Base-by-base conservation (phyloP, 2,329 filamentous ascomycete genomes). In the Chaetomium sp. region DNA sequence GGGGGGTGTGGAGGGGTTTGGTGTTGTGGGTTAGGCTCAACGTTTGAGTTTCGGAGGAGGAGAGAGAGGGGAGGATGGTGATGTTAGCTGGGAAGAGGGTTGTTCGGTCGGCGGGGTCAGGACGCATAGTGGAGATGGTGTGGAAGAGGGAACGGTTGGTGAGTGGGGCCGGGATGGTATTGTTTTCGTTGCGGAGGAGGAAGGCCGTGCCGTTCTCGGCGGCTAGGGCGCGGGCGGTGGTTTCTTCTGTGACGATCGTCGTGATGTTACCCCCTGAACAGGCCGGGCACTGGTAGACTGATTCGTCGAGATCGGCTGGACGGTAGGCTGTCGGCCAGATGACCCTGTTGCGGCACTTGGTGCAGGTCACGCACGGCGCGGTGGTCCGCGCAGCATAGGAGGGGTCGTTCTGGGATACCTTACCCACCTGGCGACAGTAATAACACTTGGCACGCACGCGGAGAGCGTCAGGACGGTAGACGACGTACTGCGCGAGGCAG, bases 401-500 rank as follows among this genome's bases (percentile, higher is more conserved):
- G 52, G 56, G 37, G 35, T 59, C 36, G 7, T 52, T 47, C 4
- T 49, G 42, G 6, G 58, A 53, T 32, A 59, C 35, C 7, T 6
- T 6, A 3, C 37, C n/a, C 2, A 52, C 51, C 5, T 69, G 63
- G 10, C 76, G 72, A 60, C 77, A 79, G 64, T 74, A 79, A 62
- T 73, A 68, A 62, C 77, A 79, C 62, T 79, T 79, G 35, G 77
- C 61, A 1, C 71, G 72, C 1, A 76, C 72, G 0, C 67, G 69
- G n/a, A 79, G 67, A 1, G 61, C 59, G 3, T 70, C 64, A 2
- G 69, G 62, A 43, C 74, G 70, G 62, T 80, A 79, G 4, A 79
- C 73, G 34, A 79, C 71, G 59, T 79, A 80, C 62, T 79, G 76
- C 1, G 71, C 74, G 9, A 76, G 70, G 63, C 77, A 80, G 7